Percentiles rank a stretch among this genome's conserved stretches.
Conservation (phyloP, 2,329 filamentous ascomycete genomes). For the Lomentospora prolificans region DNA sequence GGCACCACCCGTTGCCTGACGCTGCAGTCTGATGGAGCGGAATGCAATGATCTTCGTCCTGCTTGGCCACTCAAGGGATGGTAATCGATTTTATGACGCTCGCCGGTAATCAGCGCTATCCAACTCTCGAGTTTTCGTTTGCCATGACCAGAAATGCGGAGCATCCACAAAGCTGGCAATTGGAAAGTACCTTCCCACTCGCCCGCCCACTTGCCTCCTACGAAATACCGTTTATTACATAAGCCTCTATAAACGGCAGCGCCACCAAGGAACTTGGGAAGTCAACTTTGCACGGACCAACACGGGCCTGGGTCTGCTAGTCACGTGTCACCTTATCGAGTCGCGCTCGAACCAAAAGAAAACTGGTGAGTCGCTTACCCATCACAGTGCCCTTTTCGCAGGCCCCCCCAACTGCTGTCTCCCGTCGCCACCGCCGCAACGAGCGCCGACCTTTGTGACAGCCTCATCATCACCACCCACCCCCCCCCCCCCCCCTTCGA, state of each 20-base stretch:
- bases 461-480: constrained; percentile 6
- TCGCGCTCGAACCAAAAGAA: not conserved
- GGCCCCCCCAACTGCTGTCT: not conserved
- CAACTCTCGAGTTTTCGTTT: no score
- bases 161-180: no score
- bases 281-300: not conserved
- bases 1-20: not conserved
- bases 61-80: not conserved
- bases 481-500: not conserved
- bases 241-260: not conserved
- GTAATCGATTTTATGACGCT: not conserved
- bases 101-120: no score
- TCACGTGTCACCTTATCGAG: not conserved
- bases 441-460: constrained; percentile 7
- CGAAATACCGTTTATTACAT: no score
- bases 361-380: not conserved
- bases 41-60: not conserved
- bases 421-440: constrained; percentile 5
- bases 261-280: not conserved
- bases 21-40: not conserved
- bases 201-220: no score
- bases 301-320: not conserved
- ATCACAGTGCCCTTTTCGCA: not conserved
- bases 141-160: no score
- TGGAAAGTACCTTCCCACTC: no score